Evolutionary conservation across 2,329 filamentous ascomycete species (phyloP).

Genomic region (Aspergillus viridinutans): DNA sequence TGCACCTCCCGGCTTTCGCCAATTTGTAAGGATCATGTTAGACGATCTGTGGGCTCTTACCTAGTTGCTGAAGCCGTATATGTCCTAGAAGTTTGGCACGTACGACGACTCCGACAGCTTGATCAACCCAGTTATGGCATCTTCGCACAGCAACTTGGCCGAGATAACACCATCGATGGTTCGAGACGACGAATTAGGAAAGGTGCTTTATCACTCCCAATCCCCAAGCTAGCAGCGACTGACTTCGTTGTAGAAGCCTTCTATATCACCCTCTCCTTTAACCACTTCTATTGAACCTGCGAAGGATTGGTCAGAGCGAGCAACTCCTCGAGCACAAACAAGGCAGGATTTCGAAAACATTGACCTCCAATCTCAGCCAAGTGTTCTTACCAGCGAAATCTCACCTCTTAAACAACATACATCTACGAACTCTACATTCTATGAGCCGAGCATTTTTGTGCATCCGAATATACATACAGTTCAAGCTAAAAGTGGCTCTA

Average conservation of each 20-base stretch:
- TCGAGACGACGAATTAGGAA: neutral
- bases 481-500: conserved; percentile 10
- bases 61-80: neutral
- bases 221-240: neutral
- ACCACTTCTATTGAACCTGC: conserved; percentile 68
- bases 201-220: conserved; percentile 8
- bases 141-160: neutral
- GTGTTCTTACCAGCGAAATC: conserved; percentile 69
- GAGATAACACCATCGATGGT: neutral
- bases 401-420: conserved; percentile 17
- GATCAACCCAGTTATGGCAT: neutral
- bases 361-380: conserved; percentile 55
- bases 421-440: neutral
- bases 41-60: neutral
- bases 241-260: conserved; percentile 22
- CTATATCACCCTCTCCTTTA: conserved; percentile 65
- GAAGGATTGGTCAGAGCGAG: conserved; percentile 62
- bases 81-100: neutral
- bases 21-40: conserved; percentile 59
- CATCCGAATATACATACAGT: conserved; percentile 32
- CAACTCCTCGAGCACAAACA: conserved; percentile 80
- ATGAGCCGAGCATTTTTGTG: neutral
- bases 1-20: conserved; percentile 75
- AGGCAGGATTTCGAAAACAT: conserved; percentile 65
- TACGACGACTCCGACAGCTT: neutral